phyloP scores from a whole-genome alignment of 139 green algal species.

The Chlamydomonas incerta region DNA sequence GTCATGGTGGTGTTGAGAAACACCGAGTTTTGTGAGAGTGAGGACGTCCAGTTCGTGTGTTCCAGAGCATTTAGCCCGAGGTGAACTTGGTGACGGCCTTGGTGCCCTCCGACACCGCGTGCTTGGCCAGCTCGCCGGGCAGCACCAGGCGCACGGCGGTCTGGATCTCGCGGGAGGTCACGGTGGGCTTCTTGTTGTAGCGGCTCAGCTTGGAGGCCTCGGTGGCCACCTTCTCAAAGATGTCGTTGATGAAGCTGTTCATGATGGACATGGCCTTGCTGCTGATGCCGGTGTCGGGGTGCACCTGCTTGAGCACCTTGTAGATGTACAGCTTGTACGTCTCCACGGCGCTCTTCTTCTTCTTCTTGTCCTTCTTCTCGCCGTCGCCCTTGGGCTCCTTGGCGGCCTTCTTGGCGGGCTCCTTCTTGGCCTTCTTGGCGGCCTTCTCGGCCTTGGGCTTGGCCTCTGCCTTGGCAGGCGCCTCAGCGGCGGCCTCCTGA shows the following conservation, averaged over 20 bases:
- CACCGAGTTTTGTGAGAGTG: no score
- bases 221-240: conserved; percentile 89
- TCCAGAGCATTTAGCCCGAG: conserved; percentile 8
- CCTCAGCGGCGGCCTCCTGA: not conserved
- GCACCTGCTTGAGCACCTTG: conserved; percentile 93
- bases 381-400: conserved; percentile 3
- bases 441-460: not conserved
- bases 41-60: no score
- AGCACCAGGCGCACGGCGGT: conserved; percentile 87
- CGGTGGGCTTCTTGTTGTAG: conserved; percentile 59
- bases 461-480: not conserved
- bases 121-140: conserved; percentile 89
- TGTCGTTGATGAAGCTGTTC: conserved; percentile 77
- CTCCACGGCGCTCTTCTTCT: conserved; percentile 66
- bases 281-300: conserved; percentile 96
- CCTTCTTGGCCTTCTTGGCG: not conserved
- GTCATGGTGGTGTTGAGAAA: no score
- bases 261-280: conserved; percentile 98
- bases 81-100: conserved; percentile 44
- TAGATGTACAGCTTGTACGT: conserved; percentile 99
- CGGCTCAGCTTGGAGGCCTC: conserved; percentile 72
- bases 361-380: conserved; percentile 58
- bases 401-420: not conserved
- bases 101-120: conserved; percentile 68
- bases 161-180: conserved; percentile 77